Evolutionary conservation across 345 rosid species (phyloP).

Genomic region (Noccaea bulbosa): DNA sequence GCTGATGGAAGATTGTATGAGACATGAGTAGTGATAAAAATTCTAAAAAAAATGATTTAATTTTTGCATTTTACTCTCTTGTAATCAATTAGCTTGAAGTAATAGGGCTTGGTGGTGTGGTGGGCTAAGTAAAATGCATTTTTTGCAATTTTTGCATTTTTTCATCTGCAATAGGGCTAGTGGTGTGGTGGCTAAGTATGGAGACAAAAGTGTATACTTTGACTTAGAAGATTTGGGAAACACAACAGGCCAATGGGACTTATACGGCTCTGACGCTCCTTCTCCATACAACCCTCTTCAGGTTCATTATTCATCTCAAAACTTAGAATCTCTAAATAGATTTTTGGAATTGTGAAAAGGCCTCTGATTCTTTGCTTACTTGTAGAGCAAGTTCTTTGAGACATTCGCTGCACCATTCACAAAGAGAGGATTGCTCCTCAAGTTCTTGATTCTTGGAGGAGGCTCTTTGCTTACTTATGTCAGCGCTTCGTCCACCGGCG

Average conservation of each 20-base stretch:
- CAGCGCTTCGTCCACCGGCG: slow-evolving; percentile 71
- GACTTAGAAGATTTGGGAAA: slow-evolving; percentile 95
- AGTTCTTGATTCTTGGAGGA: slow-evolving; percentile 90
- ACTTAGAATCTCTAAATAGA: background rate
- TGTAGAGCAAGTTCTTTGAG: slow-evolving; percentile 98
- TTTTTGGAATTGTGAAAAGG: background rate
- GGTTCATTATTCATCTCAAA: slow-evolving; percentile 45
- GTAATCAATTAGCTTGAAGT: slow-evolving; percentile 25
- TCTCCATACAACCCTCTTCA: slow-evolving; percentile 96
- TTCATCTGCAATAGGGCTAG: slow-evolving; percentile 46
- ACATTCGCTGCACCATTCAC: slow-evolving; percentile 94
- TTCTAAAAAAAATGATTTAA: background rate
- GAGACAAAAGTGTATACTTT: slow-evolving; percentile 95
- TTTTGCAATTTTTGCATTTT: too few relatives aligned
- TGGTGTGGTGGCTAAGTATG: slow-evolving; percentile 85
- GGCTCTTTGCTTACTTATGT: slow-evolving; percentile 74
- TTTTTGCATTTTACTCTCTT: background rate
- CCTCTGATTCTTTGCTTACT: slow-evolving; percentile 4
- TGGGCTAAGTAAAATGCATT: too few relatives aligned
- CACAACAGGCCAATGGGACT: slow-evolving; percentile 96
- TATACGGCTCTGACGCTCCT: slow-evolving; percentile 99
- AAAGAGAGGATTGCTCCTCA: slow-evolving; percentile 92
- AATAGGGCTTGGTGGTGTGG: too few relatives aligned
- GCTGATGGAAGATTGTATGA: background rate
- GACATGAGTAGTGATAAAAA: slow-evolving; percentile 2